These are phyloP conservation scores for Lipomyces spencermartinsiae DNA, from an alignment of 805 yeast species.

Conservation along the genomic window DNA sequence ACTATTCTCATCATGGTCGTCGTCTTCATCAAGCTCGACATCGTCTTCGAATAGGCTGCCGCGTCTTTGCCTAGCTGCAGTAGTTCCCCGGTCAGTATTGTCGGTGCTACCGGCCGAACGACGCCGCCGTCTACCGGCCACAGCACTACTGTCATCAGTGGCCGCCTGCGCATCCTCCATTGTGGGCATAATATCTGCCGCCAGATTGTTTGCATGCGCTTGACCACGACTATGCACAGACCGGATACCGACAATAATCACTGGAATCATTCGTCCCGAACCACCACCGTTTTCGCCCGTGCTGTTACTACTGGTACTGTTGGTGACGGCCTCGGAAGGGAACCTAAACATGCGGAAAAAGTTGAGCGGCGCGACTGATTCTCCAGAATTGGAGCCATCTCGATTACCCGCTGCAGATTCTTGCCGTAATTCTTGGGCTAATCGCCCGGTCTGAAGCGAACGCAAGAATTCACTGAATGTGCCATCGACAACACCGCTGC, in stretches of 20 bases:
- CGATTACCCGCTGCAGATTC: slow-evolving; percentile 33
- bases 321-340: slow-evolving; percentile 44
- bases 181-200: slow-evolving; percentile 6
- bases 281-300: slow-evolving; percentile 15
- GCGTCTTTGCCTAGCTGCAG: slow-evolving; percentile 19
- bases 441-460: slow-evolving; percentile 51
- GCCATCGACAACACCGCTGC: slow-evolving; percentile 45
- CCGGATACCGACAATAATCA: slow-evolving; percentile 57
- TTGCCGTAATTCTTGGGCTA: slow-evolving; percentile 50
- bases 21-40: slow-evolving; percentile 19
- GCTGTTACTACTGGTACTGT: neutral
- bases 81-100: slow-evolving; percentile 11
- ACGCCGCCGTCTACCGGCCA: slow-evolving; percentile 22
- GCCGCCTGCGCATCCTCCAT: slow-evolving; percentile 14
- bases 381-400: slow-evolving; percentile 14
- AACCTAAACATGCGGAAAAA: slow-evolving; percentile 48
- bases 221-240: slow-evolving; percentile 43
- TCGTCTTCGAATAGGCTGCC: slow-evolving; percentile 13
- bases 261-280: slow-evolving; percentile 49
- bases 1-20: slow-evolving; percentile 9
- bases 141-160: slow-evolving; percentile 16
- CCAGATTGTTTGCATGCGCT: neutral
- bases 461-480: slow-evolving; percentile 55
- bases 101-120: slow-evolving; percentile 29
- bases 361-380: slow-evolving; percentile 38